phyloP scores from a whole-genome alignment of 306 rosid genomes.

The Corylus americana region DNA sequence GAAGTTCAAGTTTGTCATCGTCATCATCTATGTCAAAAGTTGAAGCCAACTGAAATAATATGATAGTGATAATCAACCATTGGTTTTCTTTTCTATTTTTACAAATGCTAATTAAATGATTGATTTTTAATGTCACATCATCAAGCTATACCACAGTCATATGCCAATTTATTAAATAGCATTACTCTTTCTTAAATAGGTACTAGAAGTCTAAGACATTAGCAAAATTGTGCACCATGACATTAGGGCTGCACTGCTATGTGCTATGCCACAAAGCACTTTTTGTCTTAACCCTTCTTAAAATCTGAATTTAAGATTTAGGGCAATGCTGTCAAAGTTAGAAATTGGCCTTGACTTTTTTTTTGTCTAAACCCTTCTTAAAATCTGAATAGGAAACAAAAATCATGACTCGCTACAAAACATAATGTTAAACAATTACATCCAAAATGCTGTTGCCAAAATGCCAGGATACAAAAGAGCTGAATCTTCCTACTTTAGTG shows the following conservation, averaged over 20 bases:
- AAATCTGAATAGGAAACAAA: neutral
- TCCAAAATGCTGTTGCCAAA: constrained; percentile 16
- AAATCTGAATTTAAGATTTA: neutral
- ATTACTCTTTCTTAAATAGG: too few species aligned
- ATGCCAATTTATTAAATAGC: too few species aligned
- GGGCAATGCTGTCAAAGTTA: neutral
- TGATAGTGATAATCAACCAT: too few species aligned
- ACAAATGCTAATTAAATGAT: too few species aligned
- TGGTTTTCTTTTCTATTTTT: too few species aligned
- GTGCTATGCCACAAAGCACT: neutral
- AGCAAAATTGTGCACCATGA: neutral
- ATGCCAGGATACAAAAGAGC: constrained; percentile 27
- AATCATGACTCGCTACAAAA: neutral
- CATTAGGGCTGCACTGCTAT: neutral
- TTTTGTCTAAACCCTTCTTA: neutral
- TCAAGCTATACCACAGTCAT: too few species aligned
- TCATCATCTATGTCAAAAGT: neutral
- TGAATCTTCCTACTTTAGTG: constrained; percentile 25
- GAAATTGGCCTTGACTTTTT: constrained; percentile 3
- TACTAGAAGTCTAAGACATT: too few species aligned
- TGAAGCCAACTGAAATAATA: neutral
- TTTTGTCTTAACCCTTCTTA: too few species aligned
- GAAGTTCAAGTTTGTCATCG: neutral
- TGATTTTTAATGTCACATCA: too few species aligned
- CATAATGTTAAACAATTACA: constrained; percentile 14